Base-by-base conservation (phyloP, 2,329 filamentous ascomycete genomes). In the Clarireedia sp. region DNA sequence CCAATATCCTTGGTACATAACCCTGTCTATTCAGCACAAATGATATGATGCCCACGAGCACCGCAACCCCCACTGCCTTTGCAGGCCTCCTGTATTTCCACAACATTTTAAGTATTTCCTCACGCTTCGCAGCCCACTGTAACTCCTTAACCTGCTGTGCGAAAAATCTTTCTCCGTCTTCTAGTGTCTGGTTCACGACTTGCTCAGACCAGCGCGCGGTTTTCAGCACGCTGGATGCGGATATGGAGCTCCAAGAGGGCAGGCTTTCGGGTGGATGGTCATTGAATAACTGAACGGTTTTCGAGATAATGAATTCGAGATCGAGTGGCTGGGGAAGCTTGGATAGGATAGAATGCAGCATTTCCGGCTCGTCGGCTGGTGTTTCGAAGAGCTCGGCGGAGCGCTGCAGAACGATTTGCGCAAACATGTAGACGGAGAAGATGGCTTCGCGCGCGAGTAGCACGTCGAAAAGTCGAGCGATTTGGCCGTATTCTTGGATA, bases 401-500 rank as follows among this genome's bases (percentile, higher is more conserved):
- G 38, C 92, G 86, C 46, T 85, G 82, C 36, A 95, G 77, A 43
- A 96, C 84, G 59, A 96, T 91, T 67, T 89, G 87, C 1, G 90
- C 90, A 71, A 96, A 97, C 54, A 97, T 78, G 70, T 99, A 99
- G 51, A 97, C 80, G 17, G 85, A 85, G 66, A 96, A 90, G 40
- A 88, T 86, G n/a, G 91, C 89, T 69, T 95, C 89, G 48, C 82
- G 82, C 3, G 92, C 89, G 5, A 99, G 78, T 48, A 99, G 79
- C 54, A 92, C 91, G 72, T 99, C 94, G 69, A 96, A 99, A 1
- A 99, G 75, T 23, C 94, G 83, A 36, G 90, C 82, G 66, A 99
- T 97, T 62, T 92, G 87, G 60, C 82, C 81, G 69, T 96, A 96
- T 43, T 86, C 84, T 70, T 94, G 86, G 59, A 99, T 90, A 69